Evolutionary conservation across 768 basidiomycete genomes (phyloP).

Genomic region (Fomitopsis pulvina): DNA sequence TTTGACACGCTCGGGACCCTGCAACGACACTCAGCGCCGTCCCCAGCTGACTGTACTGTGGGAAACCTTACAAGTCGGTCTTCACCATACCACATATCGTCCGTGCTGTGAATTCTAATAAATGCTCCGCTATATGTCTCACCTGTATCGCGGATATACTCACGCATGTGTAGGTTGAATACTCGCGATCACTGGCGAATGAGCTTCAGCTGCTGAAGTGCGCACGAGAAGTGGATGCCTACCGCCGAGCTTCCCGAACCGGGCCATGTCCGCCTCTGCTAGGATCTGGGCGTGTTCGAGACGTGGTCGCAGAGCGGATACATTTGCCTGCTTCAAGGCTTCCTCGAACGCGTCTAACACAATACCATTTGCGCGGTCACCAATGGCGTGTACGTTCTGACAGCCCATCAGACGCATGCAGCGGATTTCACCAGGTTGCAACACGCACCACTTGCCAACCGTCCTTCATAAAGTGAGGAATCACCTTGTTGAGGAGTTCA

Average conservation of each 20-base stretch:
- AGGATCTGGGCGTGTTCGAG: conserved; percentile 92
- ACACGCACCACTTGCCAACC: conserved; percentile 85
- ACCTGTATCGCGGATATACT: conserved; percentile 23
- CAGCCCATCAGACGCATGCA: background rate
- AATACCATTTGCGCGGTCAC: conserved; percentile 81
- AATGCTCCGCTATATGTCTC: background rate
- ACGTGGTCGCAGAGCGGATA: conserved; percentile 64
- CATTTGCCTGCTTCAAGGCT: conserved; percentile 52
- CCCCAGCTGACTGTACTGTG: background rate
- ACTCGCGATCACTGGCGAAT: conserved; percentile 70
- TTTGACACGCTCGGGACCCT: conserved; percentile 80
- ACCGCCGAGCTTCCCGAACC: conserved; percentile 80
- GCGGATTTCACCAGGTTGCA: background rate
- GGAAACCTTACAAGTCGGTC: conserved; percentile 55
- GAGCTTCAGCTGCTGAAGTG: background rate
- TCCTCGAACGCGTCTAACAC: conserved; percentile 80
- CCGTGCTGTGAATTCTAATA: conserved; percentile 38
- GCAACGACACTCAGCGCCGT: conserved; percentile 21
- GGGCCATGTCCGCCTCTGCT: conserved; percentile 63
- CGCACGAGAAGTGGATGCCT: conserved; percentile 14
- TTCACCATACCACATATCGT: conserved; percentile 89
- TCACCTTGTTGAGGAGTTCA: conserved; percentile 52
- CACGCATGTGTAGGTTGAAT: conserved; percentile 88
- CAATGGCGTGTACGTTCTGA: conserved; percentile 84
- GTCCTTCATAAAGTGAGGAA: conserved; percentile 66